Evolutionary conservation across 2,329 filamentous ascomycete species (phyloP), one percentile per base, ranked within the genome.

Genomic region (Allantophomopsis cytisporea): DNA sequence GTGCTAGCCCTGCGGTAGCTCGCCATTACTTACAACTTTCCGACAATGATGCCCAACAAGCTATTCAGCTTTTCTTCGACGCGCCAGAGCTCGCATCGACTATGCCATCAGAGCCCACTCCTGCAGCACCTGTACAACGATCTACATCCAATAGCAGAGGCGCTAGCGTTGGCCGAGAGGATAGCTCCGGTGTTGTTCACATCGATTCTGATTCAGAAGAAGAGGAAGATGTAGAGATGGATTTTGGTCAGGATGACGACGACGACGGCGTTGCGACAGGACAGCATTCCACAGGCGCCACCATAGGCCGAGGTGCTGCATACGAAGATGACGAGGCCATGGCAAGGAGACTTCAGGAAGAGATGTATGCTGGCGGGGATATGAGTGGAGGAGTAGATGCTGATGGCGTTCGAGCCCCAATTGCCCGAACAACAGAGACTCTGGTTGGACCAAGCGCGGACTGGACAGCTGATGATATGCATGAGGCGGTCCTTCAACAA

Each of bases 251-350:
- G 39, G 58, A 55, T 37, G 57, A 64, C 41, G 52, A 57, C 31
- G 58, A 47, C 41, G 52, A 57, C 31, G 58, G 47, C 10, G 44
- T 47, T 11, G 55, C 58, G 21, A 43, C 43, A 6, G 40, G 38
- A 20, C 38, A 36, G 4, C 50, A 49, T 31, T 60, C 59, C 20
- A 57, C 59, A 16, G 62, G 59, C 1, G 60, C 55, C 4, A 54
- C 55, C 2, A 60, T 68, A 31, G 62, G 61, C 8, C 62, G 60
- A 23, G 60, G 58, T 4, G 74, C 71, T 13, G 66, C 77, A 35
- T 75, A 83, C 47, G 88, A 95, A 46, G 87, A 94, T 52, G 91
- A 98, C 53, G 88, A 86, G 39, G 88, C 84, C 34, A 89, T 96
- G 78, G 91, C 91, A 6, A 76, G 88, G 57, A 76, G 84, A 41